phyloP scores from a whole-genome alignment of 331 rosid species.

The Rhamnella rubrinervis region DNA sequence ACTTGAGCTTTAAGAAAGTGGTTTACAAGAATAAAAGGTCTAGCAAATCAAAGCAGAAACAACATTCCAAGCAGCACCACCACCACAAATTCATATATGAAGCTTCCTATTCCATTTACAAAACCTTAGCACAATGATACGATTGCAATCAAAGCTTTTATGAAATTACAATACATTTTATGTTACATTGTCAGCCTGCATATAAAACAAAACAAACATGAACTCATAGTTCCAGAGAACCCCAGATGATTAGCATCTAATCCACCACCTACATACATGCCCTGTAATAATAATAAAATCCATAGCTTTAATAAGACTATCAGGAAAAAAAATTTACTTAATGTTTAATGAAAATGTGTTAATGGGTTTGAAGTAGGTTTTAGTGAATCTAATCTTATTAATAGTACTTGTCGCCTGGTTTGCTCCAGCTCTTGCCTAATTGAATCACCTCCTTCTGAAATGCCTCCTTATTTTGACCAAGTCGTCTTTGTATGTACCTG shows the following conservation, averaged over 20 bases:
- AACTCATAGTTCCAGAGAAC: slow-evolving; percentile 56
- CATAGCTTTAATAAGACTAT: slow-evolving; percentile 13
- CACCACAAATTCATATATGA: neutral
- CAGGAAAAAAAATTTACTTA: slow-evolving; percentile 2
- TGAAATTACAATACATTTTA: neutral
- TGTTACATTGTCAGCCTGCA: neutral
- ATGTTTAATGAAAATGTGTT: slow-evolving; percentile 8
- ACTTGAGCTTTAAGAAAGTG: too few relatives aligned
- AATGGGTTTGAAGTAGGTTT: slow-evolving; percentile 9
- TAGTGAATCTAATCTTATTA: slow-evolving; percentile 19
- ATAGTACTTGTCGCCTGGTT: slow-evolving; percentile 69
- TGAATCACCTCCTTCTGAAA: slow-evolving; percentile 81
- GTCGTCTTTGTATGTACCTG: slow-evolving; percentile 78
- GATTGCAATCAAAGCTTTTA: neutral
- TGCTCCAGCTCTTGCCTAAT: slow-evolving; percentile 72
- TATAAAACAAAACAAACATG: slow-evolving; percentile 57
- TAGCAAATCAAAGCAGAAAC: slow-evolving; percentile 1
- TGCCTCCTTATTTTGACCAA: slow-evolving; percentile 96
- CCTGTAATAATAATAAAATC: slow-evolving; percentile 47
- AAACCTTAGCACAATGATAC: neutral
- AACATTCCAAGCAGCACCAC: slow-evolving; percentile 5
- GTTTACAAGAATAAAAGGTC: too few relatives aligned
- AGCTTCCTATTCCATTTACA: neutral
- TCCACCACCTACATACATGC: slow-evolving; percentile 56
- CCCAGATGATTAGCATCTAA: slow-evolving; percentile 63